Conservation (phyloP, 768 basidiomycete genomes). For the Suillus brevipes region DNA sequence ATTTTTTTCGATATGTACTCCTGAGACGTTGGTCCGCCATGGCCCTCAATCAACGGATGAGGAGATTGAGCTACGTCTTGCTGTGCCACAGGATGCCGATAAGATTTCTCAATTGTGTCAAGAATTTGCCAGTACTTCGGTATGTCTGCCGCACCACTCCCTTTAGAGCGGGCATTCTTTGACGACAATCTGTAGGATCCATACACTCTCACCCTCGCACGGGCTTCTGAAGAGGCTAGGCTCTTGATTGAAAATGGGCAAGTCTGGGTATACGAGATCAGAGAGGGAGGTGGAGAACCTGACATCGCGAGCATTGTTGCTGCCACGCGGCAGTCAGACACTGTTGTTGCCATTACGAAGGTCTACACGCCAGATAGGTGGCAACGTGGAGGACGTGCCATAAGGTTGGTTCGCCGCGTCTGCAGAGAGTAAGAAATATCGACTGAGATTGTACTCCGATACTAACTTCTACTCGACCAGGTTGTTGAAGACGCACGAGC, state of each 20-base stretch:
- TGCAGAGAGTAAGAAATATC: constrained; percentile 38
- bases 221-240: constrained; percentile 44
- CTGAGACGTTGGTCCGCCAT: constrained; percentile 35
- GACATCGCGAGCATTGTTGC: constrained; percentile 51
- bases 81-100: constrained; percentile 37
- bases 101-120: constrained; percentile 46
- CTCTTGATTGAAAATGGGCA: constrained; percentile 50
- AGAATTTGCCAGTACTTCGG: constrained; percentile 53
- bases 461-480: constrained; percentile 30
- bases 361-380: constrained; percentile 51
- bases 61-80: constrained; percentile 39
- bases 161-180: constrained; percentile 6
- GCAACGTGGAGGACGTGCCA: constrained; percentile 50
- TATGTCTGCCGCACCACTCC: constrained; percentile 29
- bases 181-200: constrained; percentile 34
- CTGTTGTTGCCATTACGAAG: constrained; percentile 57
- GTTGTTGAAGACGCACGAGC: constrained; percentile 41
- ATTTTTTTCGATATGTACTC: constrained; percentile 45
- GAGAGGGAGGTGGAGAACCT: constrained; percentile 21
- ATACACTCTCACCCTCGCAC: constrained; percentile 43
- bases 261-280: constrained; percentile 52
- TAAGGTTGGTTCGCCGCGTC: constrained; percentile 49
- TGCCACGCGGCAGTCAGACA: constrained; percentile 51
- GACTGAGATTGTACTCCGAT: not conserved
- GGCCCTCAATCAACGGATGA: constrained; percentile 30